Conservation (phyloP, 2,329 filamentous ascomycete genomes). For the Ambrosiella xylebori region DNA sequence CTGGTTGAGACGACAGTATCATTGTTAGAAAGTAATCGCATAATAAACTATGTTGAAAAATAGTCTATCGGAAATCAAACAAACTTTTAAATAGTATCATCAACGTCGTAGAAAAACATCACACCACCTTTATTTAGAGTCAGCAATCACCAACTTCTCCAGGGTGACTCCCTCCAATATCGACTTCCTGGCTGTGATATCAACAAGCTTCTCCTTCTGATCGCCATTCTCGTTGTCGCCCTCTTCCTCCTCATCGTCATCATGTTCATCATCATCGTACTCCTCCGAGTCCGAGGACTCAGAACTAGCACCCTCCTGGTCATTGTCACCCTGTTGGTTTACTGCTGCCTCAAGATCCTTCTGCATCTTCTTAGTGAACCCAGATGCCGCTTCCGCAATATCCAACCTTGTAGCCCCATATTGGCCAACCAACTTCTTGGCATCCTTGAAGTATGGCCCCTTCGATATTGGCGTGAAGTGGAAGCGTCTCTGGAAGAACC, state of each 20-base stretch:
- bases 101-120: conserved; percentile 7
- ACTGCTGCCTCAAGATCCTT: conserved; percentile 89
- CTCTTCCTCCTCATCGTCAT: conserved; percentile 17
- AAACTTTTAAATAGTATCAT: conserved; percentile 16
- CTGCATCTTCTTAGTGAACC: conserved; percentile 92
- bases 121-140: conserved; percentile 9
- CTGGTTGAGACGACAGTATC: too few species aligned
- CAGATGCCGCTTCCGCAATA: conserved; percentile 76
- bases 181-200: conserved; percentile 12
- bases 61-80: conserved; percentile 4
- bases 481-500: conserved; percentile 80
- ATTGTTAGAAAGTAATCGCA: too few species aligned
- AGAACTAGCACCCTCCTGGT: conserved; percentile 17
- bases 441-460: conserved; percentile 74
- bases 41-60: too few species aligned
- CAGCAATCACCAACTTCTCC: conserved; percentile 14
- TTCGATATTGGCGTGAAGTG: conserved; percentile 67
- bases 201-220: conserved; percentile 12
- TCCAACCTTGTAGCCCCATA: conserved; percentile 57
- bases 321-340: conserved; percentile 42
- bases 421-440: conserved; percentile 54
- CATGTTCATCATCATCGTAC: conserved; percentile 17
- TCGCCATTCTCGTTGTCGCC: conserved; percentile 15
- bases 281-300: conserved; percentile 17
- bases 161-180: conserved; percentile 15